Conservation (phyloP, 768 basidiomycete species). For the Fomitopsis pulvina region DNA sequence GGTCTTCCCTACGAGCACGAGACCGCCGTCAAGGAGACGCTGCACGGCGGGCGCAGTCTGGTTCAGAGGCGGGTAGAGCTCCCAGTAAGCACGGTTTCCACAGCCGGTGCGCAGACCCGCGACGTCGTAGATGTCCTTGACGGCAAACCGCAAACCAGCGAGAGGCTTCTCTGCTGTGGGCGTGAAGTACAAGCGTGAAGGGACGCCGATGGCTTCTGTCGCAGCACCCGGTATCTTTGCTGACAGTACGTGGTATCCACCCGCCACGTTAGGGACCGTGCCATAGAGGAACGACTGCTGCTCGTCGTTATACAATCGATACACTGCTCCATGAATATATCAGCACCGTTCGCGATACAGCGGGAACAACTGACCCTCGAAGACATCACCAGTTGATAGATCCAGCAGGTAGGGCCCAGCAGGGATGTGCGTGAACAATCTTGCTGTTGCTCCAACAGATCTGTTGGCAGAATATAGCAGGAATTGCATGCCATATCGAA, state of each 20-base stretch:
- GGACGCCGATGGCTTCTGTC: conserved; percentile 36
- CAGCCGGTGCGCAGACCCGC: conserved; percentile 29
- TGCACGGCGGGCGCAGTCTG: conserved; percentile 36
- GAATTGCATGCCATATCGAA: conserved; percentile 11
- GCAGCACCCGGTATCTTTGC: conserved; percentile 20
- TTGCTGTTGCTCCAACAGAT: conserved; percentile 7
- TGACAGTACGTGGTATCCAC: conserved; percentile 21
- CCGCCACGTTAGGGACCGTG: conserved; percentile 29
- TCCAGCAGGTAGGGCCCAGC: conserved; percentile 23
- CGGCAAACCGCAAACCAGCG: conserved; percentile 39
- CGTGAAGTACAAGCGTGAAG: conserved; percentile 38
- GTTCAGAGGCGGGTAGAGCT: conserved; percentile 29
- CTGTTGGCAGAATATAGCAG: conserved; percentile 10
- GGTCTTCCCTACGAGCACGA: conserved; percentile 46
- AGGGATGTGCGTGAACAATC: conserved; percentile 11
- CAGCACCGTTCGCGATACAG: not conserved
- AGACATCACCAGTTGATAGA: conserved; percentile 17
- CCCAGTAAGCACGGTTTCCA: conserved; percentile 30
- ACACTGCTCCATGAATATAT: conserved; percentile 17
- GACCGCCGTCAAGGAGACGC: conserved; percentile 40
- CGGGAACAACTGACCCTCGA: conserved; percentile 15
- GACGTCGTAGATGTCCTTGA: conserved; percentile 42
- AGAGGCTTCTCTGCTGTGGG: conserved; percentile 26
- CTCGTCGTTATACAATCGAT: conserved; percentile 36
- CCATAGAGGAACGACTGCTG: conserved; percentile 39